phyloP scores from a whole-genome alignment of 495 filamentous ascomycete species.

The Astrocystis sublimbata region DNA sequence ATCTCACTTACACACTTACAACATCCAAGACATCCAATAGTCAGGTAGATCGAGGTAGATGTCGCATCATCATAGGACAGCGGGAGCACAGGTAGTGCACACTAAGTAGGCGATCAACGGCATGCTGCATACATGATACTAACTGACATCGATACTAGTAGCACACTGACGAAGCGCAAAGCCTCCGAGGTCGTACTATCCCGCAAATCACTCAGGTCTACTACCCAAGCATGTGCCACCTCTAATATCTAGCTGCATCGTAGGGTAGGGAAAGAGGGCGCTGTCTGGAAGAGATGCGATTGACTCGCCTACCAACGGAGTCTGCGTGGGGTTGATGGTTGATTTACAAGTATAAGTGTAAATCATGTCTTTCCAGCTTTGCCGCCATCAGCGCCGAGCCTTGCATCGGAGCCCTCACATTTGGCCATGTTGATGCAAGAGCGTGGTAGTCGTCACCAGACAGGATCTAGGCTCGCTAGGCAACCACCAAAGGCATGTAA shows the following conservation, averaged over 20 bases:
- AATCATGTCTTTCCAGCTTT: background rate
- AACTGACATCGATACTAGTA: too few species aligned
- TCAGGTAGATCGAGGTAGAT: too few species aligned
- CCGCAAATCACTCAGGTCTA: background rate
- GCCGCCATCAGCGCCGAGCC: slow-evolving; percentile 15
- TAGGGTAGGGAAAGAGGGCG: background rate
- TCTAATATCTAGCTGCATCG: background rate
- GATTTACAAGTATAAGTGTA: too few species aligned
- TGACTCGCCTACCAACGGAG: background rate
- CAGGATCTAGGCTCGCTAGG: background rate
- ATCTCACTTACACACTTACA: background rate
- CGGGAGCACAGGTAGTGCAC: too few species aligned
- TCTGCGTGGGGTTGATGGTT: slow-evolving; percentile 14
- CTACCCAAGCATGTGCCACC: background rate
- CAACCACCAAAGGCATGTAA: background rate
- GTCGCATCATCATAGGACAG: too few species aligned
- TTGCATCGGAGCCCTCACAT: background rate
- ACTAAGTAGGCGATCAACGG: too few species aligned
- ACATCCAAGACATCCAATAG: background rate
- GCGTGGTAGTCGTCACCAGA: too few species aligned
- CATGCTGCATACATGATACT: too few species aligned
- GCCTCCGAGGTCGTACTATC: background rate
- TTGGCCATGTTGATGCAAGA: background rate
- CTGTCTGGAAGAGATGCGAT: background rate
- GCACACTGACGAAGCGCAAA: background rate